These are phyloP conservation scores for Coccomyxa sp. DNA, from an alignment of 139 green algal genomes.

Conservation along the genomic window DNA sequence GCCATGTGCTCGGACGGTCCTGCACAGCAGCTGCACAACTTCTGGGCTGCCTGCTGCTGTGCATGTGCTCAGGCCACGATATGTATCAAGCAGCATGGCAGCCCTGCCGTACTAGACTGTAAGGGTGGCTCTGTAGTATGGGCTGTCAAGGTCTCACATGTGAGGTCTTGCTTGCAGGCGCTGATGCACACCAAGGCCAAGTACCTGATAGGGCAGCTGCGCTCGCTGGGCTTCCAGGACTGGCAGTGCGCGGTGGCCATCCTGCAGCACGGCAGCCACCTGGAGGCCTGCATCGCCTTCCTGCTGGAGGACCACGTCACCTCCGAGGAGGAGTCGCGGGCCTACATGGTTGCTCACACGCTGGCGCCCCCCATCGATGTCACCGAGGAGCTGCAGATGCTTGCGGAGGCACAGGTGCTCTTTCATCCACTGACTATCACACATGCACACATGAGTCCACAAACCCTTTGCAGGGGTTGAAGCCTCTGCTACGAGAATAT, in stretches of 20 bases:
- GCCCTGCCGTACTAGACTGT: neutral
- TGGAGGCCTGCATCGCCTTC: slow-evolving; percentile 47
- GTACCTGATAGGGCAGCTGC: slow-evolving; percentile 28
- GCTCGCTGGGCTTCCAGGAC: slow-evolving; percentile 45
- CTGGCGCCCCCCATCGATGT: slow-evolving; percentile 36
- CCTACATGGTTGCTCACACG: neutral
- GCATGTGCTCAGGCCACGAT: neutral
- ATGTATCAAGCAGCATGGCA: neutral
- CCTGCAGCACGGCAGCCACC: slow-evolving; percentile 45
- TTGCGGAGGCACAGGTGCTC: neutral
- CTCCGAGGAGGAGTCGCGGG: neutral
- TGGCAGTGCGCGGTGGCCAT: slow-evolving; percentile 44
- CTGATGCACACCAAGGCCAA: slow-evolving; percentile 17
- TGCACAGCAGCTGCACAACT: neutral
- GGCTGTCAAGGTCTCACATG: neutral
- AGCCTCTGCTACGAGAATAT: no score
- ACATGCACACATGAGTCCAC: no score
- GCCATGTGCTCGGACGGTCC: neutral
- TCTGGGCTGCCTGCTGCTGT: neutral
- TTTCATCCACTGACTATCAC: neutral
- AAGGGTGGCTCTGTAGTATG: neutral
- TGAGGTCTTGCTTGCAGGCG: slow-evolving; percentile 12
- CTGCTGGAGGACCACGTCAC: slow-evolving; percentile 42
- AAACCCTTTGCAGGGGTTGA: no score
- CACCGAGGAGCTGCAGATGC: slow-evolving; percentile 25